A percentile compares a stretch with the other conserved stretches of the same genome.
Conservation (phyloP, 306 rosid species). For the Nissolia schottii region DNA sequence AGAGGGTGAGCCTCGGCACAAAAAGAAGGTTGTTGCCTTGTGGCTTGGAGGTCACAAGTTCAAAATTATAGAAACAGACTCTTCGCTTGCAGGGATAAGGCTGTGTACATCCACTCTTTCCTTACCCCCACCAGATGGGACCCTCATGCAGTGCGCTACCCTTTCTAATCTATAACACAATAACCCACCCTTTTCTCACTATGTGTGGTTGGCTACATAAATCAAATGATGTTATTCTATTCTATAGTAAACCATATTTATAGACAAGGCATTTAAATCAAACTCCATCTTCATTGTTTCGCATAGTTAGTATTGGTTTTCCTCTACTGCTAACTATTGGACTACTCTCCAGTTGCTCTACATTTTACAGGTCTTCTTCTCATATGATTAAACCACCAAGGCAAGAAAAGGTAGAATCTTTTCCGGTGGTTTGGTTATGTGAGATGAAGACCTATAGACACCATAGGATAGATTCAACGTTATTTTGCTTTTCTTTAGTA, state of each 20-base stretch:
- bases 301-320: background rate
- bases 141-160: too few species aligned
- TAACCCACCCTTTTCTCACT: too few species aligned
- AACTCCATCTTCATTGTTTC: background rate
- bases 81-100: too few species aligned
- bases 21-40: too few species aligned
- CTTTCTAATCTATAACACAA: too few species aligned
- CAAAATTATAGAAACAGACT: too few species aligned
- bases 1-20: too few species aligned
- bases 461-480: background rate
- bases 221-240: too few species aligned
- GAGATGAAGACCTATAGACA: background rate
- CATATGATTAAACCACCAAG: background rate
- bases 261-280: background rate
- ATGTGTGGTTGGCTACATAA: too few species aligned
- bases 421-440: background rate
- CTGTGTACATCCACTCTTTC: too few species aligned
- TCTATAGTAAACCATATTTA: background rate
- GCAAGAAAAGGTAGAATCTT: background rate
- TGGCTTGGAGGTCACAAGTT: too few species aligned
- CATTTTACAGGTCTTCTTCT: background rate
- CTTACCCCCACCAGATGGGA: too few species aligned
- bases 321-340: background rate
- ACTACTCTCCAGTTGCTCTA: background rate
- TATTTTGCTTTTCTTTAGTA: background rate